Base-by-base conservation (phyloP, 257 asterid species). In the Paulownia fortunei region DNA sequence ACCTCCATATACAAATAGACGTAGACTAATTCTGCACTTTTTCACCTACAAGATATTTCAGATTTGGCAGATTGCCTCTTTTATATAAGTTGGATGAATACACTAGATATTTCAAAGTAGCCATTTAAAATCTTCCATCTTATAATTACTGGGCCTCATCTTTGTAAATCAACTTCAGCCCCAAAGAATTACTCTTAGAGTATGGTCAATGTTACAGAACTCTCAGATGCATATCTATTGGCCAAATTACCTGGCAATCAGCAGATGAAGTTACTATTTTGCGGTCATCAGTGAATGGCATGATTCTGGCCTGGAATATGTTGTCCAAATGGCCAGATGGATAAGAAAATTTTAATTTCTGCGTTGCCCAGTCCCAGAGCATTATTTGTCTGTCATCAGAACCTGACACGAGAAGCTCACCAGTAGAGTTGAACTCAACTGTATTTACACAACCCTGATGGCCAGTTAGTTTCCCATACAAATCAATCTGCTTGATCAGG, bases 381-480 rank as follows among this genome's bases (percentile, higher is more conserved):
- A 79, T 87, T 66, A 91, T 78, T 61, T 80, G 83, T 46, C 77
- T 80, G 80, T 91, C 96, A 83, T 91, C 94, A 26, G 94, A 87
- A 60, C 96, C 96, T 23, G 96, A 91, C 79, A 89, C 92, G 18
- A 91, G 89, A 69, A 83, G 56, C 59, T 89, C 92, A 21, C 96
- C 96, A 1, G 84, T 69, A 12, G 88, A 81, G 77, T 89, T 89
- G 87, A 91, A 91, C 62, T 84, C 91, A 41, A 89, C 71, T 0
- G 96, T 83, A 79, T 91, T 91, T 46, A 91, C 92, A 73, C 96
- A 89, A 36, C 96, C 96, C 37, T 73, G 85, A 21, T 91, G 96
- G 46, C 89, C 92, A 54, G 32, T 75, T 68, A 91, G 77, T 80
- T 82, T 87, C 76, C 86, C 86, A 55, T 87, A 87, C 71, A 87